Conservation (phyloP, 768 basidiomycete species). For the Suillus tomentosus region DNA sequence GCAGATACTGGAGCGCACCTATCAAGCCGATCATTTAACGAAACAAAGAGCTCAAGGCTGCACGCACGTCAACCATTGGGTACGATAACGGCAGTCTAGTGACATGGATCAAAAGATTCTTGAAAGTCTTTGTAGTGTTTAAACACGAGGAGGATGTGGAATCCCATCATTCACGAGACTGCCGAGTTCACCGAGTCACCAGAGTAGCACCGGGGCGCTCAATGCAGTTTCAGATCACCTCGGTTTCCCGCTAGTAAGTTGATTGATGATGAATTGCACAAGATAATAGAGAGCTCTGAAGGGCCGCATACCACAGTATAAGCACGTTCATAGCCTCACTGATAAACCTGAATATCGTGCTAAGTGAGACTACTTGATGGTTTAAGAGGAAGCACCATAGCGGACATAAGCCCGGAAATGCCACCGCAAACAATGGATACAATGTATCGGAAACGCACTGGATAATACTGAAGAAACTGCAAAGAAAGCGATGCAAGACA, state of each 20-base stretch:
- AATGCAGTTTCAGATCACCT: too few species aligned
- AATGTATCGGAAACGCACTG: constrained; percentile 8
- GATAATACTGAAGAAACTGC: constrained; percentile 7
- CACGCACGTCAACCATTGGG: background rate
- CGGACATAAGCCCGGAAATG: background rate
- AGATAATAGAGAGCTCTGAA: background rate
- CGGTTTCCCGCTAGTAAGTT: background rate
- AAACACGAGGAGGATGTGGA: background rate
- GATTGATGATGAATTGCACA: constrained; percentile 2
- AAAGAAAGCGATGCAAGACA: constrained; percentile 18
- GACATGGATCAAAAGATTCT: background rate
- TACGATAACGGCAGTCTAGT: background rate
- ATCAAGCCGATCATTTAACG: background rate
- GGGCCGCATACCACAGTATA: constrained; percentile 4
- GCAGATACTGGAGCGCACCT: background rate
- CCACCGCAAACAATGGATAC: constrained; percentile 3
- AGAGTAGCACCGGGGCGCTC: background rate
- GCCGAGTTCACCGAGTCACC: background rate
- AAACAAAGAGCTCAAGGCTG: background rate
- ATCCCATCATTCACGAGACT: background rate
- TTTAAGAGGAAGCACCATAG: background rate
- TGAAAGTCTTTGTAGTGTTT: background rate
- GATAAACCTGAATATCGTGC: constrained; percentile 1
- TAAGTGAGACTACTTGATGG: constrained; percentile 7
- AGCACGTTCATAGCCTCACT: constrained; percentile 1